These are phyloP conservation scores for Atkinsonella hypoxylon DNA, from an alignment of 2,329 filamentous ascomycete genomes.

Conservation along the genomic window DNA sequence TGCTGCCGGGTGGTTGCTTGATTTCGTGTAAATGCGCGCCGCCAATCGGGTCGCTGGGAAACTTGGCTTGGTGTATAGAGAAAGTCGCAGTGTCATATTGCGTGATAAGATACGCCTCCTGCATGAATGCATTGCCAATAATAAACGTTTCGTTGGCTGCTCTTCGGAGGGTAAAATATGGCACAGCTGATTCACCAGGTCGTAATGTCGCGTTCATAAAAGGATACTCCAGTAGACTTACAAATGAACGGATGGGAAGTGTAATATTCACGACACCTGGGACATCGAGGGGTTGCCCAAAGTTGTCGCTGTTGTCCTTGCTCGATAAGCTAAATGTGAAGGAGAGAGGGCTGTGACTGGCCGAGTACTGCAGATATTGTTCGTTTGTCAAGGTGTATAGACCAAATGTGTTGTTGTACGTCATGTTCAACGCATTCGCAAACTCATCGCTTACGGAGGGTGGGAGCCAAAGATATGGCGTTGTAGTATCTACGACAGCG, in stretches of 20 bases:
- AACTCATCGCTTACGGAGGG: slow-evolving; percentile 49
- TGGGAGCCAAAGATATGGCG: slow-evolving; percentile 54
- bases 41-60: slow-evolving; percentile 30
- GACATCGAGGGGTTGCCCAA: slow-evolving; percentile 35
- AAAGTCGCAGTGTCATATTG: slow-evolving; percentile 42
- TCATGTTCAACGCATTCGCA: slow-evolving; percentile 50
- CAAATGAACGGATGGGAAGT: slow-evolving; percentile 37
- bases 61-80: slow-evolving; percentile 42
- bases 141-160: slow-evolving; percentile 40
- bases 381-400: slow-evolving; percentile 52
- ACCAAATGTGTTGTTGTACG: slow-evolving; percentile 49
- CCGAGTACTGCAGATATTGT: slow-evolving; percentile 35
- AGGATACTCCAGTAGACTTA: slow-evolving; percentile 36
- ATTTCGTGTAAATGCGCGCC: slow-evolving; percentile 32
- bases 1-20: slow-evolving; percentile 30
- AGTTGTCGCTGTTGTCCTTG: slow-evolving; percentile 39
- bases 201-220: slow-evolving; percentile 31
- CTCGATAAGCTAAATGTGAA: slow-evolving; percentile 48
- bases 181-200: slow-evolving; percentile 32
- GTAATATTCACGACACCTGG: slow-evolving; percentile 46
- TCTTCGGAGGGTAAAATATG: slow-evolving; percentile 56
- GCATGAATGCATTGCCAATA: slow-evolving; percentile 56
- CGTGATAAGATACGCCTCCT: slow-evolving; percentile 52
- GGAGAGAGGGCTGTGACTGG: slow-evolving; percentile 29
- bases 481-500: slow-evolving; percentile 50